These are phyloP conservation scores for Alternaria dauci DNA, from an alignment of 2,329 filamentous ascomycete species.

Conservation along the genomic window DNA sequence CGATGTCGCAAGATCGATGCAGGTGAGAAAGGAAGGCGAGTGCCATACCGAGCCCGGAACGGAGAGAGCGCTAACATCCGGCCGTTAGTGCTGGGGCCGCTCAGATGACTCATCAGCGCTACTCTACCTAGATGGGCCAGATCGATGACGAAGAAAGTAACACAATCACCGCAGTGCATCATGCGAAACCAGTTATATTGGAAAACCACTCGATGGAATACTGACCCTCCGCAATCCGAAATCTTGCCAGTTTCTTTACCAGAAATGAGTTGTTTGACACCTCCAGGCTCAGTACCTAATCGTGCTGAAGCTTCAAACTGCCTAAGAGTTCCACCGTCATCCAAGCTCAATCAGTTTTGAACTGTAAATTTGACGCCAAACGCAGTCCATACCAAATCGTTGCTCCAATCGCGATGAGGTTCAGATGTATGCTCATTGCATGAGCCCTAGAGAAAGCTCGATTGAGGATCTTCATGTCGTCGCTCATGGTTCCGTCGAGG, in stretches of 20 bases:
- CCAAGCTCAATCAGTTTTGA: neutral
- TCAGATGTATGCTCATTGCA: constrained; percentile 56
- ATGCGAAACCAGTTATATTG: neutral
- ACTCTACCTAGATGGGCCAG: neutral
- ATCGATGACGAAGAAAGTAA: neutral
- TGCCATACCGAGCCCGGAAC: constrained; percentile 13
- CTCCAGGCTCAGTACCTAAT: neutral
- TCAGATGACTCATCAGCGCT: neutral
- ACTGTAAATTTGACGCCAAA: constrained; percentile 4
- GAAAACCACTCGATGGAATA: neutral
- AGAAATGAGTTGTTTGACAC: neutral
- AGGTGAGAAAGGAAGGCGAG: neutral
- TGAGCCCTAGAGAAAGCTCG: constrained; percentile 49
- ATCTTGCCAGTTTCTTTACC: accelerated
- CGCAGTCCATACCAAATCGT: constrained; percentile 37
- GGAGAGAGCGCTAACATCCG: constrained; percentile 12
- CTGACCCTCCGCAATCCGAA: neutral
- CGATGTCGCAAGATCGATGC: neutral
- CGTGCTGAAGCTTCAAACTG: neutral
- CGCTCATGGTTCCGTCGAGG: constrained; percentile 3
- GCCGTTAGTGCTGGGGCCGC: neutral
- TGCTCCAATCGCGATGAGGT: constrained; percentile 49
- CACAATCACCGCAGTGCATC: neutral
- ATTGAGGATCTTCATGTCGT: constrained; percentile 39
- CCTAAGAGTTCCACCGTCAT: neutral